phyloP scores from a whole-genome alignment of 2,329 filamentous ascomycete species.

The Xenoacremonium recifei region DNA sequence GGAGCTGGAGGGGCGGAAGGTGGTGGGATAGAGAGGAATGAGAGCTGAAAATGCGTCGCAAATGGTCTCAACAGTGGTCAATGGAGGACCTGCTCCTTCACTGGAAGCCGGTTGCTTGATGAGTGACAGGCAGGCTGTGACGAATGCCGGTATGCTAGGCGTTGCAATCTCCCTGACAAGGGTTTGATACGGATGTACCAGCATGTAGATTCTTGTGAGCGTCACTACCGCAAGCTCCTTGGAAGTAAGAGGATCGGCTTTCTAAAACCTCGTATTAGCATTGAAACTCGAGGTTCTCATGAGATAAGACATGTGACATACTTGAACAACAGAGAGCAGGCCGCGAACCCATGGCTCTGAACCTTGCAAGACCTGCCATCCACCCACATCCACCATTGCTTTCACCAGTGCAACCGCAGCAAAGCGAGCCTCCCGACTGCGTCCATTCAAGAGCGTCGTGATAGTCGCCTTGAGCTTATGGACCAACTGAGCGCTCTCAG shows the following conservation, averaged over 20 bases:
- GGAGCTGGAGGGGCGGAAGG: conserved; percentile 72
- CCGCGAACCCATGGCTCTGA: conserved; percentile 74
- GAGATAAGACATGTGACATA: conserved; percentile 33
- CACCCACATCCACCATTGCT: conserved; percentile 76
- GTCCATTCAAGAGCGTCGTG: conserved; percentile 74
- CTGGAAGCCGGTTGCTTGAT: conserved; percentile 43
- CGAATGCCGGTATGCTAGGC: conserved; percentile 72
- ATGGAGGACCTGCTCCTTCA: conserved; percentile 31
- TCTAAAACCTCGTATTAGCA: conserved; percentile 49
- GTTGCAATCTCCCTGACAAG: conserved; percentile 86
- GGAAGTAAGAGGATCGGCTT: conserved; percentile 70
- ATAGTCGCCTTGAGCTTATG: conserved; percentile 82
- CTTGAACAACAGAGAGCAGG: conserved; percentile 72
- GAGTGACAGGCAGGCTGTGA: conserved; percentile 70
- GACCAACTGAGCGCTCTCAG: conserved; percentile 67
- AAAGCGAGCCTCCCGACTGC: conserved; percentile 72
- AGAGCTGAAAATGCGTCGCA: conserved; percentile 70
- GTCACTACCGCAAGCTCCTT: conserved; percentile 77
- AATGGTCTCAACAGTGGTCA: conserved; percentile 61
- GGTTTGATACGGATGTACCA: conserved; percentile 80
- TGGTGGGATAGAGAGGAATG: conserved; percentile 77
- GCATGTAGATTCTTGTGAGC: conserved; percentile 78
- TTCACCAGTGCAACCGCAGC: conserved; percentile 78
- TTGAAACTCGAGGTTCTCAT: conserved; percentile 2
- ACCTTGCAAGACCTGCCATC: conserved; percentile 76